Evolutionary conservation across 805 yeast genomes (phyloP).

Genomic region (Suhomyces pyralidae): DNA sequence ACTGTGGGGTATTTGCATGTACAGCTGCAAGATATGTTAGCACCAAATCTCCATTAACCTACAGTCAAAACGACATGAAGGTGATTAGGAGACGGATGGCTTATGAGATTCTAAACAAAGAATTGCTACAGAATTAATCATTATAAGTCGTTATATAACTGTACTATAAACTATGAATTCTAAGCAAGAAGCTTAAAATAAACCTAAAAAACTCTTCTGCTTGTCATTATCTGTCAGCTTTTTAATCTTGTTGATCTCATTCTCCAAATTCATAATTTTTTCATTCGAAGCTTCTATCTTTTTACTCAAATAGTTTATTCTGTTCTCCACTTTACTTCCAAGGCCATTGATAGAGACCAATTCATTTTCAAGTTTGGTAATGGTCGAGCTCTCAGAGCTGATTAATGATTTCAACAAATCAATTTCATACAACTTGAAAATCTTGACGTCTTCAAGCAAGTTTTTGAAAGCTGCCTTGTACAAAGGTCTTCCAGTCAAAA

Average conservation of each 20-base stretch:
- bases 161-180: not conserved
- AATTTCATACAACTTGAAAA: slow-evolving; percentile 62
- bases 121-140: slow-evolving; percentile 21
- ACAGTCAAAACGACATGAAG: slow-evolving; percentile 67
- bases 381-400: slow-evolving; percentile 57
- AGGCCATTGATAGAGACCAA: slow-evolving; percentile 54
- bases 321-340: slow-evolving; percentile 52
- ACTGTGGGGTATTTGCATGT: slow-evolving; percentile 94
- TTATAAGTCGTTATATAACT: not conserved
- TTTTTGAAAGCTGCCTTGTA: slow-evolving; percentile 74
- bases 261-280: slow-evolving; percentile 33
- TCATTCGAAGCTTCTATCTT: slow-evolving; percentile 64
- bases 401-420: slow-evolving; percentile 55
- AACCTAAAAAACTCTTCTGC: slow-evolving; percentile 7
- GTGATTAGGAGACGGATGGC: slow-evolving; percentile 67
- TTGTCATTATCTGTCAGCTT: not conserved
- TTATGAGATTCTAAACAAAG: slow-evolving; percentile 46
- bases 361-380: slow-evolving; percentile 68
- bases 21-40: slow-evolving; percentile 66
- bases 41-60: slow-evolving; percentile 47
- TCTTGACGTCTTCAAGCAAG: slow-evolving; percentile 54
- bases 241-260: slow-evolving; percentile 21
- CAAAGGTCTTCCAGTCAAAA: slow-evolving; percentile 81
- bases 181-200: not conserved
- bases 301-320: slow-evolving; percentile 63